Conservation (phyloP, 2,329 filamentous ascomycete genomes). For the Penicillium expansum region DNA sequence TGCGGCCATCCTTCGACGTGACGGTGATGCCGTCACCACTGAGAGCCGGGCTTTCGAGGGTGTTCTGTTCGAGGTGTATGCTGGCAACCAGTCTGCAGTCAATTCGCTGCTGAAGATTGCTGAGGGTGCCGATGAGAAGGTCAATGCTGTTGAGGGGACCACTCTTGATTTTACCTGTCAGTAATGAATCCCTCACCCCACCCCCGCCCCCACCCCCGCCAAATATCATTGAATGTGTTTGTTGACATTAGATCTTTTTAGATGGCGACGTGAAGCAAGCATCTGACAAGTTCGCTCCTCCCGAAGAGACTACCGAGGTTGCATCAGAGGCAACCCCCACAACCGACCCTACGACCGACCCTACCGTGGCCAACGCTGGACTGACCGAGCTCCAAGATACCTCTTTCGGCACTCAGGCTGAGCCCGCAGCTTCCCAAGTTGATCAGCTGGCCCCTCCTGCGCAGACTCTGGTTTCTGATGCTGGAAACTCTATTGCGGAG, state of each 20-base stretch:
- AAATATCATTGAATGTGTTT: slow-evolving; percentile 2
- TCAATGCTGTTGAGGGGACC: slow-evolving; percentile 56
- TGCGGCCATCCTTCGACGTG: slow-evolving; percentile 59
- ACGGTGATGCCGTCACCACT: slow-evolving; percentile 56
- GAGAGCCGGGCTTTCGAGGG: slow-evolving; percentile 64
- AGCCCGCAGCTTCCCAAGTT: slow-evolving; percentile 23
- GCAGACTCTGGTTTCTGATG: slow-evolving; percentile 44
- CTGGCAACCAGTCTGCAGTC: slow-evolving; percentile 59
- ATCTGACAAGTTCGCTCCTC: slow-evolving; percentile 44
- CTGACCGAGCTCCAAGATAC: slow-evolving; percentile 57
- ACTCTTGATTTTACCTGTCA: slow-evolving; percentile 57
- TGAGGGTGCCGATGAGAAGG: slow-evolving; percentile 57
- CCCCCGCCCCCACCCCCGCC: background rate
- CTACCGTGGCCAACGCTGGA: slow-evolving; percentile 59
- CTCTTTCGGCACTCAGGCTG: slow-evolving; percentile 55
- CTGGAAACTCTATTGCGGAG: slow-evolving; percentile 49
- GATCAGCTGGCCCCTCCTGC: slow-evolving; percentile 33
- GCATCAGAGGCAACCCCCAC: slow-evolving; percentile 26
- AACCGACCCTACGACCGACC: slow-evolving; percentile 48
- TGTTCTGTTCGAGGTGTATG: slow-evolving; percentile 61
- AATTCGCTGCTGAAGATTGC: slow-evolving; percentile 60
- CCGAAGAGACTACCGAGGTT: slow-evolving; percentile 35
- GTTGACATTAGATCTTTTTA: slow-evolving; percentile 24
- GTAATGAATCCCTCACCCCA: slow-evolving; percentile 25
- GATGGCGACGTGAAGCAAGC: slow-evolving; percentile 54